A percentile compares a stretch with the other conserved stretches of the same genome.
Evolutionary conservation across 352 stramenopile species (phyloP).

Genomic region (Elongisporangium prolatum): DNA sequence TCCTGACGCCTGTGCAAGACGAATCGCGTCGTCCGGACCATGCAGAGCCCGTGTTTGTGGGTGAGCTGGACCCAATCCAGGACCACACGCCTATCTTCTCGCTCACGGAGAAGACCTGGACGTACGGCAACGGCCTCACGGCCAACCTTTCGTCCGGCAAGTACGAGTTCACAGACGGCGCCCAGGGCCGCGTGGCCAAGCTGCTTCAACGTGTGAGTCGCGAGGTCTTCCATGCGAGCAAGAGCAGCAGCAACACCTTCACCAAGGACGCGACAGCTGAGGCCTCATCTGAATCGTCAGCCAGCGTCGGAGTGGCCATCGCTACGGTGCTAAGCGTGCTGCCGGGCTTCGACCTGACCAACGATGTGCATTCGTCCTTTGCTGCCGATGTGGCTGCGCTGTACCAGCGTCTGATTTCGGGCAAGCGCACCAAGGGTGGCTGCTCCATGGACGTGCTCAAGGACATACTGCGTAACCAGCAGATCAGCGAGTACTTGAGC

Average conservation of each 20-base stretch:
- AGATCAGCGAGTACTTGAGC: constrained; percentile 30
- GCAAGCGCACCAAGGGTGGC: constrained; percentile 20
- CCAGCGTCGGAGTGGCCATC: constrained; percentile 27
- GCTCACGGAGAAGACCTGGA: constrained; percentile 31
- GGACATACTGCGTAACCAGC: constrained; percentile 31
- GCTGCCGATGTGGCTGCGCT: constrained; percentile 40
- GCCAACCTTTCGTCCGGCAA: constrained; percentile 35
- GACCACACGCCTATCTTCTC: constrained; percentile 21
- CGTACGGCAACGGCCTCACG: constrained; percentile 34
- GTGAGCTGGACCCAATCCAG: constrained; percentile 42
- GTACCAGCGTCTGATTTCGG: constrained; percentile 47
- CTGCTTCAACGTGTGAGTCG: constrained; percentile 18
- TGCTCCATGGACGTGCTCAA: constrained; percentile 26
- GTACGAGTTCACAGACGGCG: constrained; percentile 53
- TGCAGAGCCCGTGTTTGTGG: constrained; percentile 22
- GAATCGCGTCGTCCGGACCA: constrained; percentile 17
- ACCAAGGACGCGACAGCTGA: constrained; percentile 21
- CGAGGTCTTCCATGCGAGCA: constrained; percentile 22
- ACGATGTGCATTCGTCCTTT: constrained; percentile 33
- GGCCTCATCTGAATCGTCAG: constrained; percentile 21
- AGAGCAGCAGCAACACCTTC: constrained; percentile 33
- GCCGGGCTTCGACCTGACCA: constrained; percentile 33
- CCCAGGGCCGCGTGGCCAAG: constrained; percentile 14
- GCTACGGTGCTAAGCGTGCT: constrained; percentile 29
- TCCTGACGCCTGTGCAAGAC: constrained; percentile 33